Percentiles rank a stretch among this genome's conserved stretches.
Evolutionary conservation across 345 rosid species (phyloP).

Genomic region (Hibiscus tridactylites): DNA sequence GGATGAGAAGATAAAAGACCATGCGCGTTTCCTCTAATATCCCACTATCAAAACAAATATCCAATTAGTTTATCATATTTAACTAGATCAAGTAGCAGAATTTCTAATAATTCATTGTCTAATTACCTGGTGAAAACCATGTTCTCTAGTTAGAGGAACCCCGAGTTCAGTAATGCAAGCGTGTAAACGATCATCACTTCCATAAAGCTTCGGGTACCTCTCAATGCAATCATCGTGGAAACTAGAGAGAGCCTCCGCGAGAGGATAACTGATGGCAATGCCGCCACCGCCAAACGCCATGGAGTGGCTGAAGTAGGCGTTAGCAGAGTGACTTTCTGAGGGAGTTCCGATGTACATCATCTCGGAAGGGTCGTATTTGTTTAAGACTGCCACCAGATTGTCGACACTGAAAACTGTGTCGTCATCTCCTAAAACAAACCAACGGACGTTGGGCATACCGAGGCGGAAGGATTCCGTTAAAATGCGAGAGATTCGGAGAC

Average conservation of each 20-base stretch:
- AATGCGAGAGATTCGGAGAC: constrained; percentile 81
- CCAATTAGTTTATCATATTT: background rate
- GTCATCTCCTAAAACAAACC: constrained; percentile 91
- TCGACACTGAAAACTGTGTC: constrained; percentile 75
- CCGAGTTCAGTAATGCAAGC: constrained; percentile 94
- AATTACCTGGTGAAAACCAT: constrained; percentile 85
- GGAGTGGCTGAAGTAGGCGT: constrained; percentile 67
- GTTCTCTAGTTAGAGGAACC: constrained; percentile 72
- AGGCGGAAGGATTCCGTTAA: constrained; percentile 64
- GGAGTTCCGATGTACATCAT: constrained; percentile 81
- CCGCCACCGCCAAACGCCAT: constrained; percentile 99
- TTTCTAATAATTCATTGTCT: background rate
- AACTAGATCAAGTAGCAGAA: background rate
- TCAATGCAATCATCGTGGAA: constrained; percentile 69
- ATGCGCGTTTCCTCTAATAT: constrained; percentile 73
- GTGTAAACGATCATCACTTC: constrained; percentile 88
- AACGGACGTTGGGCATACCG: constrained; percentile 48
- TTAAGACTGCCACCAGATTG: constrained; percentile 56
- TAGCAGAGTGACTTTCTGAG: constrained; percentile 89
- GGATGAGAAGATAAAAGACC: constrained; percentile 82
- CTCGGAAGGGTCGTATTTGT: constrained; percentile 66
- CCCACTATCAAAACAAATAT: constrained; percentile 56
- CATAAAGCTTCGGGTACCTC: constrained; percentile 74
- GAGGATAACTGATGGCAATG: constrained; percentile 76
- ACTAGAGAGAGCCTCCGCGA: constrained; percentile 60